These are phyloP conservation scores for Heracleum sosnowskyi DNA, from an alignment of 129 eudicot species.

Conservation along the genomic window DNA sequence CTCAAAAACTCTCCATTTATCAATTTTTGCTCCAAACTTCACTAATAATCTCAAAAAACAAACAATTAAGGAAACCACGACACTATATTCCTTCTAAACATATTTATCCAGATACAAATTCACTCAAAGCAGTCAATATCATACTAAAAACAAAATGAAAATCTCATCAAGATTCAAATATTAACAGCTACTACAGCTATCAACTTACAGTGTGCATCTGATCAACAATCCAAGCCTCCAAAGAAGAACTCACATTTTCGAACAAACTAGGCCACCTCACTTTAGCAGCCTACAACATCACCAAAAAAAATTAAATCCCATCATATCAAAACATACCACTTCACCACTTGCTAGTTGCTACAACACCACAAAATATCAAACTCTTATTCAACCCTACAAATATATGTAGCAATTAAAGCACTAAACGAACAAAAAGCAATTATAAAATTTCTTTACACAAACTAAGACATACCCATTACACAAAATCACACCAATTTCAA, in stretches of 20 bases:
- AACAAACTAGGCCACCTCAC: conserved; percentile 86
- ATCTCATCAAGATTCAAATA: neutral
- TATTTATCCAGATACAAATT: neutral
- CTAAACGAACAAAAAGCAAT: neutral
- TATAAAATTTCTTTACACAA: neutral
- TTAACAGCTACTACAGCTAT: neutral
- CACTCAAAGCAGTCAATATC: neutral
- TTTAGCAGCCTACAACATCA: conserved; percentile 71
- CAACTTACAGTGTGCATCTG: conserved; percentile 78
- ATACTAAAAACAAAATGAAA: neutral
- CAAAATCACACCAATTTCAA: conserved; percentile 6
- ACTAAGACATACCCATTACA: neutral
- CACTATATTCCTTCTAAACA: neutral
- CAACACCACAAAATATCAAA: neutral
- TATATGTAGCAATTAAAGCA: neutral
- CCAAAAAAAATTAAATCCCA: neutral
- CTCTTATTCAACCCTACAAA: neutral
- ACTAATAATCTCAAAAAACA: neutral
- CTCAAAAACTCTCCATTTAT: neutral
- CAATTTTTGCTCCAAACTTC: neutral
- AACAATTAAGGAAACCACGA: neutral
- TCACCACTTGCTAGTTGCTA: neutral
- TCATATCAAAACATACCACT: neutral
- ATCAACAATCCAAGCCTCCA: conserved; percentile 89
- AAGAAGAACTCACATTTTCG: conserved; percentile 49